phyloP scores from a whole-genome alignment of 306 rosid species.

The Begonia peltatifolia region DNA sequence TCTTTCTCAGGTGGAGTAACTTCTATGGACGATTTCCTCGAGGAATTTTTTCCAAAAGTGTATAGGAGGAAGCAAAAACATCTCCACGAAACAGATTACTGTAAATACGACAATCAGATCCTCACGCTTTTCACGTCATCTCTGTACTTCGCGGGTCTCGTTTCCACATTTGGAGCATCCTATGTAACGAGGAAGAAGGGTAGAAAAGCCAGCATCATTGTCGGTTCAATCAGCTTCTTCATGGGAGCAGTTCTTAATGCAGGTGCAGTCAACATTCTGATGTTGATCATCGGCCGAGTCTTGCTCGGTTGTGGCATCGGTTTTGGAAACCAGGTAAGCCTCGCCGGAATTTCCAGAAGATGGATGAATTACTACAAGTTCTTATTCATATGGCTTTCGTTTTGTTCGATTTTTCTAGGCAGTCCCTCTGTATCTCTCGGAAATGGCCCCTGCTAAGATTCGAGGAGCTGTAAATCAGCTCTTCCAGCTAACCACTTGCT shows the following conservation, averaged over 20 bases:
- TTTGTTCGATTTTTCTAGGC: constrained; percentile 12
- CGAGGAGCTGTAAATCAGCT: constrained; percentile 90
- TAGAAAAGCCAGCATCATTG: constrained; percentile 76
- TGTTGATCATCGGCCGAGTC: constrained; percentile 72
- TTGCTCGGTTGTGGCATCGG: constrained; percentile 84
- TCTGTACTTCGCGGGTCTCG: constrained; percentile 70
- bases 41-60: constrained; percentile 58
- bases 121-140: constrained; percentile 92
- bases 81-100: constrained; percentile 64
- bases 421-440: constrained; percentile 78
- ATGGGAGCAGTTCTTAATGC: constrained; percentile 78
- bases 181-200: constrained; percentile 59
- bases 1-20: constrained; percentile 66
- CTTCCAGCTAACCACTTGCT: constrained; percentile 75
- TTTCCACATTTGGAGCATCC: constrained; percentile 81
- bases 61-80: constrained; percentile 52
- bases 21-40: constrained; percentile 82
- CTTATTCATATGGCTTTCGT: too few species aligned
- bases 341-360: too few species aligned
- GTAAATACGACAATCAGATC: constrained; percentile 76
- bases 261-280: constrained; percentile 46
- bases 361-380: too few species aligned
- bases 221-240: constrained; percentile 73
- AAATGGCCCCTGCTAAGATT: constrained; percentile 77
- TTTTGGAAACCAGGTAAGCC: constrained; percentile 60